These are phyloP conservation scores for Heracleum sosnowskyi DNA, from an alignment of 129 eudicot genomes.

Conservation along the genomic window DNA sequence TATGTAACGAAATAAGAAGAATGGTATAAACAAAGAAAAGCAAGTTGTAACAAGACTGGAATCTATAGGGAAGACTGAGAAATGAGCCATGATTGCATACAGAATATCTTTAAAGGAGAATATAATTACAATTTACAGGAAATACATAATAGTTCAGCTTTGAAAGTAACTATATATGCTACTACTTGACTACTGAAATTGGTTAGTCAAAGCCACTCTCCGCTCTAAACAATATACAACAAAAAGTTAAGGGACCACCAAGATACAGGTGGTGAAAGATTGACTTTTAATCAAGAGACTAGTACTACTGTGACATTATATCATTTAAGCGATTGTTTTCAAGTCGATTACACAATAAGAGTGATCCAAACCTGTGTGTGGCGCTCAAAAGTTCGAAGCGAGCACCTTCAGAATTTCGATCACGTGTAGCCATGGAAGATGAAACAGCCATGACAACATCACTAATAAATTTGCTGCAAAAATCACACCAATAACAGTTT, in stretches of 20 bases:
- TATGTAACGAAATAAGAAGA: not conserved
- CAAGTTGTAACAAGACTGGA: not conserved
- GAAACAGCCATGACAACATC: constrained; percentile 73
- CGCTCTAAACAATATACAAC: not conserved
- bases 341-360: not conserved
- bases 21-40: not conserved
- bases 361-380: constrained; percentile 37
- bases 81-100: not conserved
- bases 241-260: not conserved
- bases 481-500: not conserved
- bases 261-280: not conserved
- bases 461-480: constrained; percentile 82
- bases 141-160: not conserved
- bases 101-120: not conserved
- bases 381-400: constrained; percentile 81
- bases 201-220: not conserved
- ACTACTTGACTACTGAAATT: not conserved
- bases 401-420: constrained; percentile 85
- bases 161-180: not conserved
- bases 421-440: constrained; percentile 74
- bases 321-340: not conserved
- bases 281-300: not conserved
- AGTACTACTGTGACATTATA: not conserved
- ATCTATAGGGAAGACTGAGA: not conserved
- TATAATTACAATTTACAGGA: not conserved